phyloP scores from a whole-genome alignment of 2,329 filamentous ascomycete genomes.

The Penicillium vulpinum region DNA sequence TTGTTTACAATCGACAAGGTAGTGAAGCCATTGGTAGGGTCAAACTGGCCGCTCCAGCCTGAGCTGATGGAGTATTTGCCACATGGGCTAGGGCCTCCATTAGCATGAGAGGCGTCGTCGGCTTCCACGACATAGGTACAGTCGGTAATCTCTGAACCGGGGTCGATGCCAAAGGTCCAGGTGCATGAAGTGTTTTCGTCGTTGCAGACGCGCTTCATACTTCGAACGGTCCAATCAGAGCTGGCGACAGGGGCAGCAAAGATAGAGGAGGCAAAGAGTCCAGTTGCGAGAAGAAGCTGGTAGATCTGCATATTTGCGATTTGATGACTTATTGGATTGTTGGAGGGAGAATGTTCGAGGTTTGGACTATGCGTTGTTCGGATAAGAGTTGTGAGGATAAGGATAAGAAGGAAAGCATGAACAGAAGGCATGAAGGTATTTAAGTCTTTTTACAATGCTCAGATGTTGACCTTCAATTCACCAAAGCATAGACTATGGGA shows the following conservation, averaged over 20 bases:
- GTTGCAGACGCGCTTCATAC: conserved; percentile 1
- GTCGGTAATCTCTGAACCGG: not conserved
- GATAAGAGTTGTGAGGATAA: not conserved
- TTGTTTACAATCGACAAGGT: conserved; percentile 48
- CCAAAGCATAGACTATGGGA: not conserved
- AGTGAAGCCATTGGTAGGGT: conserved; percentile 53
- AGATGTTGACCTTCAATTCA: not conserved
- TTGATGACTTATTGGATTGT: not conserved
- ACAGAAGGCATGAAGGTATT: not conserved
- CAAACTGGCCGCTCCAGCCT: conserved; percentile 58
- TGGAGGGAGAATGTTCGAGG: not conserved
- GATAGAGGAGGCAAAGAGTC: not conserved
- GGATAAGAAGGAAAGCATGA: not conserved
- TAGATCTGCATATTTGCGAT: not conserved
- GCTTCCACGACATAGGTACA: not conserved
- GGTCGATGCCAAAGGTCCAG: not conserved
- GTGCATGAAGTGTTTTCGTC: not conserved
- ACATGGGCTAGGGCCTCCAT: conserved; percentile 31
- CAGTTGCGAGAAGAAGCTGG: not conserved
- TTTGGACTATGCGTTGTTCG: not conserved
- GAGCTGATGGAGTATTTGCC: conserved; percentile 53
- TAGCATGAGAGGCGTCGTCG: not conserved
- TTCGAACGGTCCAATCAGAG: not conserved
- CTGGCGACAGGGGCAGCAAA: conserved; percentile 15
- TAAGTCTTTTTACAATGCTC: not conserved